phyloP scores from a whole-genome alignment of 768 basidiomycete genomes.

The Mycena belliarum region DNA sequence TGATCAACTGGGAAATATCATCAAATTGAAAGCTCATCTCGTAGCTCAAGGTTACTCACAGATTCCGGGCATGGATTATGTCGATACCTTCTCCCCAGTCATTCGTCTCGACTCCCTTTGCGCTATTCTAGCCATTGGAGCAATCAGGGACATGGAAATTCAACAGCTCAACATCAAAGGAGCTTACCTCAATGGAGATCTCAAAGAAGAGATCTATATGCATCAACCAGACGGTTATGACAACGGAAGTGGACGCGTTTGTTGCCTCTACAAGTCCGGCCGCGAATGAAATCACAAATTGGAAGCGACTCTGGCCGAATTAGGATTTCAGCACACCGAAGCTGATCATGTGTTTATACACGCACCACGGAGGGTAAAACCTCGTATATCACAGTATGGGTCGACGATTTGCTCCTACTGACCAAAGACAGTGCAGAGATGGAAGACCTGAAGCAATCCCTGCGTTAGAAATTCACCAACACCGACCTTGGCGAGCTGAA shows the following conservation, averaged over 20 bases:
- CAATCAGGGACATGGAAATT: neutral
- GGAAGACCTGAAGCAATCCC: neutral
- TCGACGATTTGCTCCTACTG: conserved; percentile 1
- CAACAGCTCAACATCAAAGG: neutral
- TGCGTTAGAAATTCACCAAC: neutral
- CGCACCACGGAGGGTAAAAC: conserved; percentile 1
- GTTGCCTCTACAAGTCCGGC: neutral
- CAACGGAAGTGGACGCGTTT: neutral
- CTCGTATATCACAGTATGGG: conserved; percentile 4
- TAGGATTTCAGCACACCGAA: neutral
- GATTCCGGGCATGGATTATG: neutral
- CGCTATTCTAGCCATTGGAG: neutral
- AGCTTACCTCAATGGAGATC: neutral
- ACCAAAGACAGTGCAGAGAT: neutral
- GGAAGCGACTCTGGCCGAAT: neutral
- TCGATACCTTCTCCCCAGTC: neutral
- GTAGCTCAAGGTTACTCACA: neutral
- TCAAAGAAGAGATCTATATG: neutral
- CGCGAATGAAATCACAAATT: neutral
- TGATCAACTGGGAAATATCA: neutral
- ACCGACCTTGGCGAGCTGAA: neutral
- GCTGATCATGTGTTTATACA: conserved; percentile 1
- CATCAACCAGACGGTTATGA: neutral
- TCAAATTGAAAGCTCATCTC: neutral
- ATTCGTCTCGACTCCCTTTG: neutral